Percentiles rank a stretch among this genome's conserved stretches.
Evolutionary conservation across 2,329 filamentous ascomycete species (phyloP).

Genomic region (Endocalyx cinctus): DNA sequence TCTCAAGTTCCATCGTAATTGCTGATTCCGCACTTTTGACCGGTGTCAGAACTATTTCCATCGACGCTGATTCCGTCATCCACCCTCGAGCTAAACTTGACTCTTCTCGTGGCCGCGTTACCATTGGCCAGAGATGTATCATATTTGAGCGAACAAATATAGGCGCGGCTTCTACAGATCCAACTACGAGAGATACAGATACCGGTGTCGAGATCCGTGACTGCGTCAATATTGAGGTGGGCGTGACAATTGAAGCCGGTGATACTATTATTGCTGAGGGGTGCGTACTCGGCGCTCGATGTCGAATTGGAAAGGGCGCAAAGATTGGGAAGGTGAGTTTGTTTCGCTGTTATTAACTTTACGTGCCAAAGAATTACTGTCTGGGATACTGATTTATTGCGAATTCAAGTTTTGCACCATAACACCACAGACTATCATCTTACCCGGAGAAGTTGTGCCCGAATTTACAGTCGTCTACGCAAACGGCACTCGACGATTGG

Average conservation of each 20-base stretch:
- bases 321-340: conserved; percentile 55
- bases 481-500: conserved; percentile 52
- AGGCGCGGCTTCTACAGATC: conserved; percentile 38
- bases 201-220: conserved; percentile 55
- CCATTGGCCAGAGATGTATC: conserved; percentile 76
- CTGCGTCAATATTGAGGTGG: conserved; percentile 58
- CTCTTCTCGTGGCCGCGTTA: conserved; percentile 72
- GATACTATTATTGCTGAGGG: conserved; percentile 59
- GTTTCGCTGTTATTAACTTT: background rate
- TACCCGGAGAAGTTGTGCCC: conserved; percentile 52
- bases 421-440: conserved; percentile 57
- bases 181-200: conserved; percentile 22
- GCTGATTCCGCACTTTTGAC: conserved; percentile 59
- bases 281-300: conserved; percentile 54
- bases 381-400: no score
- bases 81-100: conserved; percentile 81
- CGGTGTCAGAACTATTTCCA: conserved; percentile 72
- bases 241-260: conserved; percentile 56
- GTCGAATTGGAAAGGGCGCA: conserved; percentile 55
- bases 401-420: conserved; percentile 70
- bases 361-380: conserved; percentile 1
- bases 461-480: conserved; percentile 69
- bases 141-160: conserved; percentile 66
- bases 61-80: conserved; percentile 74
- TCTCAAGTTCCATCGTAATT: conserved; percentile 57